A percentile compares a stretch with the other conserved stretches of the same genome.
phyloP scores from a whole-genome alignment of 2,329 filamentous ascomycete genomes.

The Sporothrix humicola region DNA sequence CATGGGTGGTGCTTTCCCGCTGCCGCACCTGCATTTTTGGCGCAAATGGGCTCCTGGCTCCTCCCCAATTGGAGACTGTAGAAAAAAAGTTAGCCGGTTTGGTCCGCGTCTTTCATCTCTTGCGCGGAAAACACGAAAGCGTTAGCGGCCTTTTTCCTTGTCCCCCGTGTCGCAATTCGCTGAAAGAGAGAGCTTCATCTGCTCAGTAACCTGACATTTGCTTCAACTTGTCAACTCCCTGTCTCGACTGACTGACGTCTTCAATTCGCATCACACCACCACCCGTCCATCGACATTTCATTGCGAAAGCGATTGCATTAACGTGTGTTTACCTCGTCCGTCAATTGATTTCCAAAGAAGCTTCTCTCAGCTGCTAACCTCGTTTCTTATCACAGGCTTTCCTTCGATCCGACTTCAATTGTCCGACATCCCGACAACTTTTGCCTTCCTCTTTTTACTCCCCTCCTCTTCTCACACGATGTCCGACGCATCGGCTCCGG shows the following conservation, averaged over 20 bases:
- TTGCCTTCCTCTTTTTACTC: no score
- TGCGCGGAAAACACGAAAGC: constrained; percentile 34
- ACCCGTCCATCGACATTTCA: constrained; percentile 1
- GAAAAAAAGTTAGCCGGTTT: constrained; percentile 36
- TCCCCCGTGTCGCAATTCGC: constrained; percentile 11
- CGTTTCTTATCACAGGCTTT: not conserved
- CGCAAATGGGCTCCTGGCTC: not conserved
- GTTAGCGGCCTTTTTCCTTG: constrained; percentile 13
- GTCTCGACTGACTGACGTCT: not conserved
- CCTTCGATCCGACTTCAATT: not conserved
- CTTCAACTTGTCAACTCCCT: not conserved
- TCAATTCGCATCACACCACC: not conserved
- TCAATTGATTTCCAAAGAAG: no score
- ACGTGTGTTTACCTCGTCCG: not conserved
- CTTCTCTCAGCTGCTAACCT: constrained; percentile 7
- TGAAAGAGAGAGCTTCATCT: not conserved
- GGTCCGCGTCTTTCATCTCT: constrained; percentile 32
- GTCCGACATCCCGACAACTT: not conserved
- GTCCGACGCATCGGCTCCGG: constrained; percentile 60
- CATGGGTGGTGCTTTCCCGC: constrained; percentile 19
- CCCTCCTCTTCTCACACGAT: no score
- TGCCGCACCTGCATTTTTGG: constrained; percentile 14
- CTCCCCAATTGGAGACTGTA: not conserved
- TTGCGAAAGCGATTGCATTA: constrained; percentile 7
- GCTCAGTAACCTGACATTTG: no score